These are phyloP conservation scores for Gaultheria prostrata DNA, from an alignment of 148 eudicot genomes.

Conservation along the genomic window DNA sequence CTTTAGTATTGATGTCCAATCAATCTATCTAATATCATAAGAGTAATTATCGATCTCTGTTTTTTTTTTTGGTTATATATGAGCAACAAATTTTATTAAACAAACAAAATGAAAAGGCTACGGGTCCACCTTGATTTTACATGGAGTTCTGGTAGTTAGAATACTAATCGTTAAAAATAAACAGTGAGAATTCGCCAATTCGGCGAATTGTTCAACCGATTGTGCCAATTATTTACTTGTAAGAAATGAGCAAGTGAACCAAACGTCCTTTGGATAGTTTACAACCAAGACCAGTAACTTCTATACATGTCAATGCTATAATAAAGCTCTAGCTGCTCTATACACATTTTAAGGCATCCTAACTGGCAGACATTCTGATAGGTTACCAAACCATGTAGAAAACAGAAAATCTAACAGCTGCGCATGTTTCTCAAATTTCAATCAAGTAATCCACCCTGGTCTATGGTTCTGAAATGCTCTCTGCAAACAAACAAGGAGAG, in stretches of 20 bases:
- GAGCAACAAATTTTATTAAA: too few relatives aligned
- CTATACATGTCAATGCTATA: background rate
- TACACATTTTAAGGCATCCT: background rate
- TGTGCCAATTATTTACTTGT: background rate
- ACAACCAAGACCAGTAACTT: background rate
- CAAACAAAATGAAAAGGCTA: too few relatives aligned
- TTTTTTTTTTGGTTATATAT: too few relatives aligned
- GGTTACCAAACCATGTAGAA: background rate
- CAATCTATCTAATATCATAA: too few relatives aligned
- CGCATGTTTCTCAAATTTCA: background rate
- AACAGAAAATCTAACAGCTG: background rate
- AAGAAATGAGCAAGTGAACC: background rate
- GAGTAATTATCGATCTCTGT: too few relatives aligned
- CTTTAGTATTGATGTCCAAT: too few relatives aligned
- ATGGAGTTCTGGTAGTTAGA: background rate
- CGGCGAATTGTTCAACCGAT: background rate
- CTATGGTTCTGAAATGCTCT: background rate
- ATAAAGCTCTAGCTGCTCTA: background rate
- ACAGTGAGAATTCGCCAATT: background rate
- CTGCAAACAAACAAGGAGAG: background rate
- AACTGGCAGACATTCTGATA: background rate
- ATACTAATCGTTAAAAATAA: background rate
- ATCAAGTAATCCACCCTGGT: background rate
- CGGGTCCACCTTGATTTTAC: background rate
- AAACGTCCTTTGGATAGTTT: background rate